These are phyloP conservation scores for Neolentinus lepideus DNA, from an alignment of 1,284 basidiomycete genomes.

Conservation along the genomic window DNA sequence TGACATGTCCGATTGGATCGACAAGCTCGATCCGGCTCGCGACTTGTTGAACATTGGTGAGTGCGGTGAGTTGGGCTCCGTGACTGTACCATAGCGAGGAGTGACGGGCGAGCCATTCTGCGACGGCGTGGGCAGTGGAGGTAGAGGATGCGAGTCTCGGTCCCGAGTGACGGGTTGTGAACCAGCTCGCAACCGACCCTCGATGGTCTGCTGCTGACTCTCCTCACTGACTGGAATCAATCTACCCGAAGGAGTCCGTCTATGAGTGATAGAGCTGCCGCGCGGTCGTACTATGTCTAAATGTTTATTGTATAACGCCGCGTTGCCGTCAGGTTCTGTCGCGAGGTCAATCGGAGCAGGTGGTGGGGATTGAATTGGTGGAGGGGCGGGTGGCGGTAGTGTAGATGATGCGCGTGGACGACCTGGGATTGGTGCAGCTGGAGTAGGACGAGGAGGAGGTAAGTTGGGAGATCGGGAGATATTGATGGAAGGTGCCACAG, in stretches of 20 bases:
- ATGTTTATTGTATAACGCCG: conserved; percentile 12
- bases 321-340: conserved; percentile 22
- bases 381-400: conserved; percentile 60
- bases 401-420: conserved; percentile 50
- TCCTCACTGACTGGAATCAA: conserved; percentile 61
- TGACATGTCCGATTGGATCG: conserved; percentile 33
- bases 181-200: conserved; percentile 18
- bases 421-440: conserved; percentile 15
- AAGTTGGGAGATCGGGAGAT: conserved; percentile 7
- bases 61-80: conserved; percentile 16
- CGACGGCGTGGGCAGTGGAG: conserved; percentile 52
- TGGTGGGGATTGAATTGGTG: conserved; percentile 55
- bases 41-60: conserved; percentile 29
- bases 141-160: conserved; percentile 56
- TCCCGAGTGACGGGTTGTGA: conserved; percentile 15
- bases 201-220: conserved; percentile 20
- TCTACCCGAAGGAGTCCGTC: conserved; percentile 47
- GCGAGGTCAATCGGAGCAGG: conserved; percentile 41
- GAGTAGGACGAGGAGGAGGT: conserved; percentile 4
- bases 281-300: conserved; percentile 34
- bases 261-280: conserved; percentile 40
- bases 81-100: conserved; percentile 20
- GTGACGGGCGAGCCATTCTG: conserved; percentile 25
- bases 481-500: conserved; percentile 4
- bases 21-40: conserved; percentile 42